phyloP scores from a whole-genome alignment of 495 filamentous ascomycete genomes.

The Rhizodiscina lignyota region DNA sequence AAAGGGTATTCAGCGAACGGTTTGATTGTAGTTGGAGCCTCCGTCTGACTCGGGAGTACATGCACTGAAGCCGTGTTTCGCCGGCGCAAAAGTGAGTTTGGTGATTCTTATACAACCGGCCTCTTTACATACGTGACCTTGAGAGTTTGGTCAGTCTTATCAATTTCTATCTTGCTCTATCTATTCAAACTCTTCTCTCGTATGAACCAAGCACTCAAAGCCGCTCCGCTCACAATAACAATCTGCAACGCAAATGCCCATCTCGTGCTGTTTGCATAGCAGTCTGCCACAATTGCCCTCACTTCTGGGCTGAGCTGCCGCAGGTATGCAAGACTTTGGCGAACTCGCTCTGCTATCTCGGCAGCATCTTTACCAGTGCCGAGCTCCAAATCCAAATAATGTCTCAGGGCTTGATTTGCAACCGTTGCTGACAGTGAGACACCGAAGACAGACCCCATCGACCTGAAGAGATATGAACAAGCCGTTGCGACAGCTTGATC shows the following conservation, averaged over 20 bases:
- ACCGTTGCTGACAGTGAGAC: constrained; percentile 54
- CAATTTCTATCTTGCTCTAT: too few species aligned
- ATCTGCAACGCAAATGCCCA: constrained; percentile 18
- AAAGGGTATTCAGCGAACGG: too few species aligned
- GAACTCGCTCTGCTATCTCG: constrained; percentile 53
- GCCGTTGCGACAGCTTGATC: constrained; percentile 72
- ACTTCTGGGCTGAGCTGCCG: constrained; percentile 44
- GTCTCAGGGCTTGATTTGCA: constrained; percentile 53
- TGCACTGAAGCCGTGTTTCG: too few species aligned
- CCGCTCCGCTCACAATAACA: constrained; percentile 15
- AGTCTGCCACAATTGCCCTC: constrained; percentile 43
- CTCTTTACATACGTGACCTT: too few species aligned
- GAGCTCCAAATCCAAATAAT: constrained; percentile 34
- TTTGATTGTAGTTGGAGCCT: too few species aligned
- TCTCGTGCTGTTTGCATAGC: constrained; percentile 37
- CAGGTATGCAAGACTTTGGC: constrained; percentile 59
- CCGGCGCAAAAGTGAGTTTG: too few species aligned
- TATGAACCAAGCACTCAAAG: constrained; percentile 17
- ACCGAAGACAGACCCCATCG: constrained; percentile 62
- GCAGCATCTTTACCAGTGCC: constrained; percentile 42
- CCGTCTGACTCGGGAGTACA: too few species aligned
- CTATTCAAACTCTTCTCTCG: constrained; percentile 15
- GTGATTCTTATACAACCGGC: too few species aligned
- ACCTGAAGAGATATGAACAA: constrained; percentile 75
- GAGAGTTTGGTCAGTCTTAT: too few species aligned